Conservation (phyloP, 495 filamentous ascomycete species). For the Parachaetomium inaequale region DNA sequence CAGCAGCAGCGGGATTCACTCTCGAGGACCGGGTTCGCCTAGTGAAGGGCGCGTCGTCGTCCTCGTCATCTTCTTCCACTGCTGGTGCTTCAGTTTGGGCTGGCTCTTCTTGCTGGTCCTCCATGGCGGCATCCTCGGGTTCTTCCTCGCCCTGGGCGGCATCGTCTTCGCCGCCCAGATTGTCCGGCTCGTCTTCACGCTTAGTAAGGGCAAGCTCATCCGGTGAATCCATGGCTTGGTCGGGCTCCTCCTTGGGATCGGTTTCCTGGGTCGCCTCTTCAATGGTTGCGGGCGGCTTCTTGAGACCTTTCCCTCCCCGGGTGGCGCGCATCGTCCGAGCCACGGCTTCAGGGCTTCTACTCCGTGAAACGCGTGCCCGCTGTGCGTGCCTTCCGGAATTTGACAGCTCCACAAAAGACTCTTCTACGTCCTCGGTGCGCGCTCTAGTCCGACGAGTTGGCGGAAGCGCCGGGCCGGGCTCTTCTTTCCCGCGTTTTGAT, state of each 20-base stretch:
- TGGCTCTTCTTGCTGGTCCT: conserved; percentile 22
- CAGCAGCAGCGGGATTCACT: conserved; percentile 24
- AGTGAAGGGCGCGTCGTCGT: conserved; percentile 61
- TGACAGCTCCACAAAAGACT: conserved; percentile 53
- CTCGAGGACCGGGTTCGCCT: conserved; percentile 50
- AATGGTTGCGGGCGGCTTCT: conserved; percentile 55
- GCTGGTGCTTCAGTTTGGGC: conserved; percentile 37
- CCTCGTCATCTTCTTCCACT: conserved; percentile 55
- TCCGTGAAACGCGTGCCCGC: conserved; percentile 47
- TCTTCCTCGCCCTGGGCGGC: background rate
- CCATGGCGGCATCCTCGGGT: conserved; percentile 21
- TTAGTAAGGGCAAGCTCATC: conserved; percentile 37
- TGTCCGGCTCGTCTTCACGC: conserved; percentile 15
- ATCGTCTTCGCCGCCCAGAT: conserved; percentile 9
- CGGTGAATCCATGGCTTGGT: conserved; percentile 22
- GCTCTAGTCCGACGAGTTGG: conserved; percentile 45
- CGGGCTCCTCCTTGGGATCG: conserved; percentile 30
- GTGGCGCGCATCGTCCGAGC: conserved; percentile 44
- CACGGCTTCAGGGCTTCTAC: conserved; percentile 62
- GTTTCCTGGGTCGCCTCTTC: conserved; percentile 57
- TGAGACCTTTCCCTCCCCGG: conserved; percentile 61
- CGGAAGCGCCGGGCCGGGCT: conserved; percentile 17
- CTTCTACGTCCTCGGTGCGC: conserved; percentile 45
- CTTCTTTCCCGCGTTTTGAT: conserved; percentile 24
- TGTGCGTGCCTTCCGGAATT: conserved; percentile 74